phyloP scores from a whole-genome alignment of 1,139 yeast genomes.

The Suhomyces terraborum region DNA sequence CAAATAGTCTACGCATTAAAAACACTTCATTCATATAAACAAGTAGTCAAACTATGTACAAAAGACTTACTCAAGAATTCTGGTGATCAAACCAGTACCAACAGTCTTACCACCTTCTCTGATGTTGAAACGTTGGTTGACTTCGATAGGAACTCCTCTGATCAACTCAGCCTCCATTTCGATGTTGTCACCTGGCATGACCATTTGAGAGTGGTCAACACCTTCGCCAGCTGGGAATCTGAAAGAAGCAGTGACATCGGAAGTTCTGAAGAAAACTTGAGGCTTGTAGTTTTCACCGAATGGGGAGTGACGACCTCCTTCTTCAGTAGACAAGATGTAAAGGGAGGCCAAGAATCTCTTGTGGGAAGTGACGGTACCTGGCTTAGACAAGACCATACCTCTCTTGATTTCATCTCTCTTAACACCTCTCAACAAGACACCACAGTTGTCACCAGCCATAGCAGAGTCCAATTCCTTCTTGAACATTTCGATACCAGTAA shows the following conservation, averaged over 20 bases:
- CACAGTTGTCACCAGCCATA: constrained; percentile 99
- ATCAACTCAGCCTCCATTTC: constrained; percentile 94
- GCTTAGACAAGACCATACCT: constrained; percentile 97
- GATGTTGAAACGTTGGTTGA: constrained; percentile 96
- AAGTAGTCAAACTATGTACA: constrained; percentile 7
- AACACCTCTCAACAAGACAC: constrained; percentile 95
- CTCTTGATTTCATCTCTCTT: constrained; percentile 96
- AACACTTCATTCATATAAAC: constrained; percentile 4
- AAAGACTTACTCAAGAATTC: constrained; percentile 68
- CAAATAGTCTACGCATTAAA: no score
- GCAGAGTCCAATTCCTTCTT: constrained; percentile 97
- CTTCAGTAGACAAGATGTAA: constrained; percentile 91
- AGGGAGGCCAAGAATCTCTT: constrained; percentile 91
- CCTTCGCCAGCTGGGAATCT: constrained; percentile 89
- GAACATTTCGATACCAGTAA: constrained; percentile 98
- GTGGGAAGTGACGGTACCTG: constrained; percentile 91
- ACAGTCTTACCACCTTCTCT: constrained; percentile 99
- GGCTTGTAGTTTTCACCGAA: constrained; percentile 98
- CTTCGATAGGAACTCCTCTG: constrained; percentile 92
- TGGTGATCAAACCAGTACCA: constrained; percentile 96
- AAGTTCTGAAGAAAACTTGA: constrained; percentile 94
- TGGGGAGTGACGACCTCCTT: constrained; percentile 99
- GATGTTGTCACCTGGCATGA: constrained; percentile 97
- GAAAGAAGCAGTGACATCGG: constrained; percentile 90
- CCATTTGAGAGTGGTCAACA: constrained; percentile 81